Evolutionary conservation across 139 green algal species (phyloP), one percentile per base, ranked within the genome.

Genomic region (Auxenochlorella pyrenoidosa): DNA sequence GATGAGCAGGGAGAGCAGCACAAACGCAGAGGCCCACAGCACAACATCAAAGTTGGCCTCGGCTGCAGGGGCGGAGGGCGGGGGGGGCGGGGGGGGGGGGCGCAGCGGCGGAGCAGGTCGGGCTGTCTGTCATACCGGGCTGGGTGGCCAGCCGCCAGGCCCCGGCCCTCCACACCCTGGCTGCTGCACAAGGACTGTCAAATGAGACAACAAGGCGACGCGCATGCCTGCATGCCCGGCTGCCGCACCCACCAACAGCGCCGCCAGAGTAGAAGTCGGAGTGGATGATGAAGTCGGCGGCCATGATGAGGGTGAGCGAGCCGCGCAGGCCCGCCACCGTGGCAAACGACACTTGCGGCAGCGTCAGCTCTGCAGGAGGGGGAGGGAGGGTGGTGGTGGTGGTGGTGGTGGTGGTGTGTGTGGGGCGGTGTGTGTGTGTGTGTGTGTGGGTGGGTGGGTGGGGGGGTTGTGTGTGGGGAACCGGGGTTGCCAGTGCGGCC

Each of bases 1-100:
- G 72, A 98, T 92, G 21, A 96, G 43, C 63, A 98, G 91, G 8
- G 94, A 97, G 76, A 98, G 92, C 72, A 98, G 83, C 88, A 97
- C 94, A 79, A 97, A 96, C 30, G 93, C 94, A 5, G 91, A 88
- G 0, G 94, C 94, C 94, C 94, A 98, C 82, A 98, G 88, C 38
- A 91, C 90, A 0, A 95, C 91, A 75, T 94, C 90, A 65, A 87
- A 79, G 76, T 92, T 92, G 34, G 91, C 84, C n/a, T 47, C 73
- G 30, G 44, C 73, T 80, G 63, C 41, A 30, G 30, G 30, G 19
- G 36, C n/a, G n/a, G n/a, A n/a, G 65, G 24, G 22, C 32, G 30
- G 24, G 1, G 10, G 28, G 12, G 72, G 73, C 41, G 28, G 40
- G 28, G 32, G 3, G 60, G 73, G 40, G 0, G 22, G 24, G 40